Base-by-base conservation (phyloP, 352 stramenopile species). In the Globisporangium carolinianum region DNA sequence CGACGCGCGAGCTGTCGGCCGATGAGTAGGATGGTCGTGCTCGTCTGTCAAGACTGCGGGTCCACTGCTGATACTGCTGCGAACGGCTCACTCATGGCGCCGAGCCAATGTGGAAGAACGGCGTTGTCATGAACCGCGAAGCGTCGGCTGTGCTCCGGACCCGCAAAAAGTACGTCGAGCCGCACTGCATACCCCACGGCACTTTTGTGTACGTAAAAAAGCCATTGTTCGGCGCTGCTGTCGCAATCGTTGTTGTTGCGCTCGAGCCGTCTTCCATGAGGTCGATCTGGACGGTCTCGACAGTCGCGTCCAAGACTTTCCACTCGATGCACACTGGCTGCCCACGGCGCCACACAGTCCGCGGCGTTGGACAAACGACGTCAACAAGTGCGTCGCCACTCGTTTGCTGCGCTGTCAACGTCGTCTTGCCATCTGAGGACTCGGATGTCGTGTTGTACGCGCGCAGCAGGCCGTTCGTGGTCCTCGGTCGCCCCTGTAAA, bases 141-240 rank as follows among this genome's bases (percentile, higher is more conserved):
- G 63, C 52, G 18, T 77, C 69, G 8, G 67, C 65, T 0, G 63
- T 62, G 43, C 71, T 71, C 46, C 73, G 85, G 45, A 94, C 67
- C 32, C 77, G 76, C 36, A 94, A 57, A 57, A 92, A 89, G 73
- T 92, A 94, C 51, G 83, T 85, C 55, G 73, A 69, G 48, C 84
- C 84, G 51, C 68, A 78, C 39, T 81, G 72, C 76, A 94, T 90
- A 47, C 84, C 84, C 84, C 84, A 94, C n/a, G 82, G 84, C 48
- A 94, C 84, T 51, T 81, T 83, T 45, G 62, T 66, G 60, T 92
- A 91, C 17, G 66, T 73, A 56, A 89, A 94, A 6, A 65, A 73
- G 46, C 84, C 84, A 15, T 69, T 73, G 70, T 94, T 94, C n/a
- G 79, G 68, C 10, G 79, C 72, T 8, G 74, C 63, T 14, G 58